Evolutionary conservation across 2,329 filamentous ascomycete genomes (phyloP), one percentile per base, ranked within the genome.

Genomic region (Fusarium luffae): DNA sequence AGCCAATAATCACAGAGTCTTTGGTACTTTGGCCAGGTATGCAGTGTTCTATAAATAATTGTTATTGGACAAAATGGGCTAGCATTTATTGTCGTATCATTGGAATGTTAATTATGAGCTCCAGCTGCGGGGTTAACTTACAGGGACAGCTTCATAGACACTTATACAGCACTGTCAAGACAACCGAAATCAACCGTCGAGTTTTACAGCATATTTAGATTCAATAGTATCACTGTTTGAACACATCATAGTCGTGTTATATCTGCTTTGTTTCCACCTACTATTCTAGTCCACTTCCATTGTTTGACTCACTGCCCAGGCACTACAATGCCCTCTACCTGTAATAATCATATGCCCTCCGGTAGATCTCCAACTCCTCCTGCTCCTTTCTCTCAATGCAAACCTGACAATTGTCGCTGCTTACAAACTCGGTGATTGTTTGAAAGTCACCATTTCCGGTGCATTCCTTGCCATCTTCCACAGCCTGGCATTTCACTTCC

Each of bases 1-100:
- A 66, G 48, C 63, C 63, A 66, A 66, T 62, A 66, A 62, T 46
- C 47, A 54, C 34, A 5, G 43, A 66, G 54, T 23, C 30, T 16
- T 48, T 19, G 49, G 32, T 40, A 51, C 34, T 51, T 51, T 51
- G 32, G 32, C 19, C 30, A 34, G 51, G 19, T 62, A 46, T 61
- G 41, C 51, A 46, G 19, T 59, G 46, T 40, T 43, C 59, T 42
- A 48, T 60, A 25, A 60, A 60, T 34, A 49, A 5, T 2, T 1
- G 10, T 47, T 25, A 66, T 54, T 61, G 50, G 44, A 49, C 41
- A 68, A 60, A 41, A 60, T 27, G 23, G 41, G 16, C 30, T 60
- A 54, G 37, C 42, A 49, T 65, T 16, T 19, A 18, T n/a, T 43
- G 13, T 37, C 37, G 43, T 59, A 18, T 32, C 23, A 43, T 62